A percentile compares a stretch with the other conserved stretches of the same genome.
Evolutionary conservation across 805 yeast genomes (phyloP).

Genomic region (Candida mattraensis): DNA sequence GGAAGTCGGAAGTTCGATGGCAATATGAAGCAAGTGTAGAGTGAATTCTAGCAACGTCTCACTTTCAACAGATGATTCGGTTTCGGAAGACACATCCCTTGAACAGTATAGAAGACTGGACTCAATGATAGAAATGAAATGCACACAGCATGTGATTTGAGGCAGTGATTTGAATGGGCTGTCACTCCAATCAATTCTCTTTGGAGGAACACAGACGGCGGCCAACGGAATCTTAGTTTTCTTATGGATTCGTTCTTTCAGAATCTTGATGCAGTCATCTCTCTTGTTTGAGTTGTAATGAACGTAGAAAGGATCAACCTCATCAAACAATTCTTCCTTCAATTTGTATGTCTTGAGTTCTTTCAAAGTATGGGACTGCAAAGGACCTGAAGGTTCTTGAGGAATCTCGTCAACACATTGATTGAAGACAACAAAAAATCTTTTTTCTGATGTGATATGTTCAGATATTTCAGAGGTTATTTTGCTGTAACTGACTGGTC

Average conservation of each 20-base stretch:
- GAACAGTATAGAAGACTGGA: conserved; percentile 44
- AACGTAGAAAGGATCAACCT: conserved; percentile 79
- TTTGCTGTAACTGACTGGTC: conserved; percentile 69
- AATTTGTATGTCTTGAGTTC: conserved; percentile 65
- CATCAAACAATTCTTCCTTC: conserved; percentile 50
- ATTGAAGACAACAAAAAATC: conserved; percentile 62
- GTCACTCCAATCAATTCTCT: conserved; percentile 36
- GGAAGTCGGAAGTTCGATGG: conserved; percentile 41
- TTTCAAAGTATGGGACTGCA: conserved; percentile 42
- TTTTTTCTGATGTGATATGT: conserved; percentile 66
- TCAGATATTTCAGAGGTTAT: conserved; percentile 72
- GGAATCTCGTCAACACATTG: conserved; percentile 55
- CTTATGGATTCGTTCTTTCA: conserved; percentile 51
- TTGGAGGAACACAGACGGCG: conserved; percentile 61
- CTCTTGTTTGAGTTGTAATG: conserved; percentile 75
- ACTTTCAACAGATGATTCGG: conserved; percentile 30
- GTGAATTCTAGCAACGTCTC: conserved; percentile 61
- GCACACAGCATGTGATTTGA: conserved; percentile 49
- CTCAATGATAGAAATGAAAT: conserved; percentile 55
- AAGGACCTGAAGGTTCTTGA: conserved; percentile 28
- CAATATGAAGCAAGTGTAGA: conserved; percentile 70
- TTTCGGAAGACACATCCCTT: conserved; percentile 2
- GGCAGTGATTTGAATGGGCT: conserved; percentile 46
- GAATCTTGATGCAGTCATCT: conserved; percentile 74
- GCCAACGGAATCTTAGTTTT: conserved; percentile 37